Conservation (phyloP, 1,139 yeast genomes). For the Diutina rugosa region DNA sequence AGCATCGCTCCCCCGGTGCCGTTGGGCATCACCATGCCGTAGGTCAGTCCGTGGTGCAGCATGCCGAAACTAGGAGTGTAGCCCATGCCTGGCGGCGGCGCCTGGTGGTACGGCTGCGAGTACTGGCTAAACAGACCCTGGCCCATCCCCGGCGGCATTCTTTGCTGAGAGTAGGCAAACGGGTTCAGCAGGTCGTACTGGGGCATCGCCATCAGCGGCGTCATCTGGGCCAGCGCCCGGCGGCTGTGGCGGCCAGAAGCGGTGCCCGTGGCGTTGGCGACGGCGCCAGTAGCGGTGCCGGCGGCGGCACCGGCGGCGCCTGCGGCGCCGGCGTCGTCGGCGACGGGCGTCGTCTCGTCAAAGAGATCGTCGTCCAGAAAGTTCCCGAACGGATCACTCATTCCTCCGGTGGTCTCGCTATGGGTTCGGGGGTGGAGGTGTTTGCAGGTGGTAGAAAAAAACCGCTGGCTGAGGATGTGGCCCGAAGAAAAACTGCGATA, state of each 20-base stretch:
- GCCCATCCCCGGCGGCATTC: background rate
- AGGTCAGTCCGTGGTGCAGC: background rate
- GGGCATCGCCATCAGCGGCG: background rate
- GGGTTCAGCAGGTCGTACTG: background rate
- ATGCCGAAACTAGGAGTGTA: background rate
- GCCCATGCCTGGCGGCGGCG: background rate
- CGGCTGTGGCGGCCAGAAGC: background rate
- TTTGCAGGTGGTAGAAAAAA: background rate
- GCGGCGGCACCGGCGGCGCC: background rate
- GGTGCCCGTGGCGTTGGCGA: background rate
- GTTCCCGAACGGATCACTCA: conserved; percentile 2
- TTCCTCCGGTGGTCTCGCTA: background rate
- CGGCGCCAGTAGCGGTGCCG: background rate
- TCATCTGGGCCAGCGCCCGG: background rate
- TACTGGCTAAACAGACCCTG: conserved; percentile 1
- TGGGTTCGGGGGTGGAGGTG: background rate
- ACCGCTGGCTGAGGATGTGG: background rate
- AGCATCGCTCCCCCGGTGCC: conserved; percentile 2
- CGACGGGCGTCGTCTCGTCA: background rate
- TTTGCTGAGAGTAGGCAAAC: background rate
- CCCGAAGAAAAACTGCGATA: background rate
- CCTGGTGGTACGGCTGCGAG: conserved; percentile 1
- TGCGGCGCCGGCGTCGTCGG: background rate
- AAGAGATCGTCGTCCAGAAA: conserved; percentile 2
- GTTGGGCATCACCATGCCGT: conserved; percentile 1